Base-by-base conservation (phyloP, 139 green algal genomes). In the Nannochloris sp. region DNA sequence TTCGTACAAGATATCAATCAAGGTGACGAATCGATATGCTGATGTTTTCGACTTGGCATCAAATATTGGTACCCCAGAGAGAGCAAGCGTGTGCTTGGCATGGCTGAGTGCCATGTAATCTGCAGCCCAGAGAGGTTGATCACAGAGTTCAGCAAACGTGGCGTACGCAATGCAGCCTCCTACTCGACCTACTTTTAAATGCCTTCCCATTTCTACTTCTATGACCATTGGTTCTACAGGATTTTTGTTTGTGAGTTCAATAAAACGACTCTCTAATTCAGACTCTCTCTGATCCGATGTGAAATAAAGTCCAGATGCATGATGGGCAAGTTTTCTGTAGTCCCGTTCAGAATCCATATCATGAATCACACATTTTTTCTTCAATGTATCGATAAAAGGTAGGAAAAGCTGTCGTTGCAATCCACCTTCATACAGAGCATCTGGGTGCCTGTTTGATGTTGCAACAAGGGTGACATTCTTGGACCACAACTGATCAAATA, bases 1-100 rank as follows among this genome's bases (percentile, higher is more conserved):
- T 67, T 97, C 91, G 68, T 97, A 97, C 72, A 96, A 53, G 8
- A 96, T 79, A 68, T 97, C 91, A 18, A 97, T 77, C 4, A 97
- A 79, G 18, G 84, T 95, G 16, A 97, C 83, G 66, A 97, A 97
- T 64, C 91, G 83, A 75, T 95, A 95, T 0, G 75, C 89, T 36
- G 81, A 64, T 2, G 60, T 61, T 4, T 74, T 62, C 64, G 83
- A 94, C 29, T 68, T 61, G 0, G 64, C 78, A 1, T 36, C 78
- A 54, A 97, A 94, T 4, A 76, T 44, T 0, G 91, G 91, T 31
- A 97, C 78, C 4, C 83, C 89, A 14, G 64, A 53, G 44, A 97
- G 18, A 3, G 79, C 83, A 12, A 95, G 14, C 1, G 88, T 93
- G 78, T 95, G 82, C 73, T 74, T 94, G n/a, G 48, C 3, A 29